Conservation (phyloP, 1,284 basidiomycete genomes). For the Ceraceosorus guamensis region DNA sequence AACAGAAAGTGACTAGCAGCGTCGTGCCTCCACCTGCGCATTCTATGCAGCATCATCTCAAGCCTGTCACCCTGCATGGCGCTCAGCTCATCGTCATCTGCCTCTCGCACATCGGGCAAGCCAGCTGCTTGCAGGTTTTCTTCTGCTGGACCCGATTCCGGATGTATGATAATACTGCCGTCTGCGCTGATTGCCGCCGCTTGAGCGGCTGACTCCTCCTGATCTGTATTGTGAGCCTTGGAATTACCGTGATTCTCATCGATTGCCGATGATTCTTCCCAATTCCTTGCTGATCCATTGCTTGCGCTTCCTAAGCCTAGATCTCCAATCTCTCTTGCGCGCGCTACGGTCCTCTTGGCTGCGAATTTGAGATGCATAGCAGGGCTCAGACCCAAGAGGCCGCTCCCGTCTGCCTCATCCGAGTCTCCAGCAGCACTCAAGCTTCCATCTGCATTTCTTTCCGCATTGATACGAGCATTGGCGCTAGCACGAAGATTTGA, state of each 20-base stretch:
- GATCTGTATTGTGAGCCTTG: not conserved
- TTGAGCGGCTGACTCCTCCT: not conserved
- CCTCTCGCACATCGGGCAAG: not conserved
- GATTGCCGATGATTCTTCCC: not conserved
- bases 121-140: too few relatives aligned
- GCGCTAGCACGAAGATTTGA: too few relatives aligned
- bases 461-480: too few relatives aligned
- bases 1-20: slow-evolving; percentile 96
- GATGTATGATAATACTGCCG: slow-evolving; percentile 9
- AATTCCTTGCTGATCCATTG: not conserved
- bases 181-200: not conserved
- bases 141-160: not conserved
- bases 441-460: slow-evolving; percentile 31
- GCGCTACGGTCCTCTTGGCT: not conserved
- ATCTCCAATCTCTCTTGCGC: not conserved
- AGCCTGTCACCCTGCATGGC: slow-evolving; percentile 5
- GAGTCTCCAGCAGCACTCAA: slow-evolving; percentile 41
- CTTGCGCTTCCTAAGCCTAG: not conserved
- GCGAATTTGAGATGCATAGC: slow-evolving; percentile 8
- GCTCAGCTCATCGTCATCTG: slow-evolving; percentile 1
- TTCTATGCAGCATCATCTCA: slow-evolving; percentile 70
- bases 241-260: not conserved
- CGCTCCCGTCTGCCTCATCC: slow-evolving; percentile 42
- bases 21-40: slow-evolving; percentile 93
- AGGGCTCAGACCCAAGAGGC: slow-evolving; percentile 39